These are phyloP conservation scores for Microcyclospora tardicrescens DNA, from an alignment of 2,329 filamentous ascomycete species.

Conservation along the genomic window DNA sequence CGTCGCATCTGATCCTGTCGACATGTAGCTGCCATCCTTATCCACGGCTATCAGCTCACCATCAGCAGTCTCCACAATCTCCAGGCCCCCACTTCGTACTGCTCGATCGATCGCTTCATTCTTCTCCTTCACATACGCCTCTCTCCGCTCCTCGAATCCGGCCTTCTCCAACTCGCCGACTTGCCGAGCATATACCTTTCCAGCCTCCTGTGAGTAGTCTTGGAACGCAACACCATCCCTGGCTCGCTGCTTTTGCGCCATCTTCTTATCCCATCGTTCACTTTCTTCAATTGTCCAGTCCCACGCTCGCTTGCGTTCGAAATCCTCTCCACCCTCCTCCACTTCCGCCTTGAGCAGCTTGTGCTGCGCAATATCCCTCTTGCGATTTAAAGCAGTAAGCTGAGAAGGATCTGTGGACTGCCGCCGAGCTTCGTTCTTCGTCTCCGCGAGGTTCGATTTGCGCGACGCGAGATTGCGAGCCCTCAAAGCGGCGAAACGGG, in stretches of 20 bases:
- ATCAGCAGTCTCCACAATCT: slow-evolving; percentile 90
- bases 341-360: slow-evolving; percentile 89
- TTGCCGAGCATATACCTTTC: slow-evolving; percentile 90
- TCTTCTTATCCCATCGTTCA: slow-evolving; percentile 82
- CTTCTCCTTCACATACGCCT: slow-evolving; percentile 79
- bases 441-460: slow-evolving; percentile 71
- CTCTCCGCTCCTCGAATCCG: slow-evolving; percentile 34
- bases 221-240: slow-evolving; percentile 80
- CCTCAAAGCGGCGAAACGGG: slow-evolving; percentile 77
- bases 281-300: slow-evolving; percentile 95
- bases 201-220: slow-evolving; percentile 75
- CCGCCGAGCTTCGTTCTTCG: slow-evolving; percentile 68
- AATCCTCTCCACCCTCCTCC: slow-evolving; percentile 74
- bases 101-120: slow-evolving; percentile 72
- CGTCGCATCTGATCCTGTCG: slow-evolving; percentile 57
- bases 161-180: slow-evolving; percentile 55
- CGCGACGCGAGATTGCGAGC: slow-evolving; percentile 45
- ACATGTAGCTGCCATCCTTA: slow-evolving; percentile 80
- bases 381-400: slow-evolving; percentile 66
- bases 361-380: slow-evolving; percentile 76
- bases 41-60: slow-evolving; percentile 92
- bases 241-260: slow-evolving; percentile 72
- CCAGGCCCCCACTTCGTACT: slow-evolving; percentile 69
- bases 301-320: slow-evolving; percentile 96
- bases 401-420: slow-evolving; percentile 64